Base-by-base conservation (phyloP, 805 yeast species). In the Candida fluviatilis region DNA sequence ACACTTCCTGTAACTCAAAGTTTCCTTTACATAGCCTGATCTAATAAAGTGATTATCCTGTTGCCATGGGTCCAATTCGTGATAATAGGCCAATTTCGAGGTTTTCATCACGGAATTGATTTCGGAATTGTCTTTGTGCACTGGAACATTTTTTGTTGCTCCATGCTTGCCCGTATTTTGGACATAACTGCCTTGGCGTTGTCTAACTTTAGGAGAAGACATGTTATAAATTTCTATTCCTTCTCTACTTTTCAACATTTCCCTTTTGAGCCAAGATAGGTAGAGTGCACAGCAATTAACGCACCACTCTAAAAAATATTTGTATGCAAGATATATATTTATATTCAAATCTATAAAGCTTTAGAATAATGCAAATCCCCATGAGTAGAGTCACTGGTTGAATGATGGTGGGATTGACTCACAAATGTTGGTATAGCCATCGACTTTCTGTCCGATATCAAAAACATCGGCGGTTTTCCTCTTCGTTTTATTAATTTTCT, bases 11-110 rank as follows among this genome's bases (percentile, higher is more conserved):
- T 60, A 71, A 21, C 82, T 74, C 24, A 56, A 47, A 1, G 85
- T 76, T 38, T 75, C 78, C 24, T 66, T 69, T 14, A 84, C 81
- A 49, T 84, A 84, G 4, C 88, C 88, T 0, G 78, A 63, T 29
- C 64, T 54, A 33, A 84, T 84, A 52, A 58, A 79, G 47, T 80
- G 83, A 54, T 84, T 84, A 52, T 84, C 93, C 41, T 73, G 67
- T 52, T 82, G 89, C 93, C 93, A 84, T 12, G 62, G 73, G 17
- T 80, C 84, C 18, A 84, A 55, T 46, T 82, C 82, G 41, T 78
- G 72, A 64, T 71, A 82, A 31, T 57, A 62, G 31, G 46, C 43
- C 15, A 55, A 45, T 19, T 41, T 36, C 6, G n/a, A 13, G n/a
- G 7, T 7, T 26, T 16, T 17, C 5, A 17, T 6, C 5, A 4